Evolutionary conservation across 192 early-diverging fungal species (phyloP).

Genomic region (Gamsiella multidivaricata): DNA sequence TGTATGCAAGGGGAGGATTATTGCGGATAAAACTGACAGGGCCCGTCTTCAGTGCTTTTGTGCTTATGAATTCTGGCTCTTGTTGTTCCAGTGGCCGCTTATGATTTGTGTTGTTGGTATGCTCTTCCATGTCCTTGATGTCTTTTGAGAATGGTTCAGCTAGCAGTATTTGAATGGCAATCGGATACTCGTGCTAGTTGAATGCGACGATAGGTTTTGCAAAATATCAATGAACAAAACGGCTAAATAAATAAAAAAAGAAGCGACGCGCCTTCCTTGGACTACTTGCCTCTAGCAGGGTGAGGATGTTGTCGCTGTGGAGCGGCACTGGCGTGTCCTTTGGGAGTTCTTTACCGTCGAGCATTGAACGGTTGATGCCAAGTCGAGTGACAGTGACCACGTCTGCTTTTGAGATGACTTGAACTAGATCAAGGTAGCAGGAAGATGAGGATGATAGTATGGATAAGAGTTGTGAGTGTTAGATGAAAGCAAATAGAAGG

Average conservation of each 20-base stretch:
- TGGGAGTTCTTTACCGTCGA: slow-evolving; percentile 14
- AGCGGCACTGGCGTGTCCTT: slow-evolving; percentile 12
- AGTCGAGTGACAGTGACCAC: slow-evolving; percentile 6
- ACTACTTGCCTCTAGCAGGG: slow-evolving; percentile 35
- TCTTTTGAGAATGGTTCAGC: background rate
- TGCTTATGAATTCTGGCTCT: too few species aligned
- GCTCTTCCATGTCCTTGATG: too few species aligned
- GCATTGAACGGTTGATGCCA: slow-evolving; percentile 36
- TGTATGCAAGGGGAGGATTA: too few species aligned
- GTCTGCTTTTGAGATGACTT: background rate
- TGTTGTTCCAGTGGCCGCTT: too few species aligned
- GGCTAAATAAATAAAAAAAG: too few species aligned
- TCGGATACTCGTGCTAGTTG: background rate
- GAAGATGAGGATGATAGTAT: too few species aligned
- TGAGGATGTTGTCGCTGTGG: slow-evolving; percentile 8
- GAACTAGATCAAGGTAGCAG: too few species aligned
- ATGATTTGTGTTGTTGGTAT: too few species aligned
- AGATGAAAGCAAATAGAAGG: background rate
- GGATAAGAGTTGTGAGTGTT: background rate
- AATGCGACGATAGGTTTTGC: background rate
- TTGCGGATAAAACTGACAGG: too few species aligned
- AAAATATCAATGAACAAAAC: too few species aligned
- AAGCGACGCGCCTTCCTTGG: too few species aligned
- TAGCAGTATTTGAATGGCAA: background rate
- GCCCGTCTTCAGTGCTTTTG: too few species aligned